Evolutionary conservation across 441 rosid genomes (phyloP), one percentile per base, ranked within the genome.

Genomic region (Biscutella auriculata): DNA sequence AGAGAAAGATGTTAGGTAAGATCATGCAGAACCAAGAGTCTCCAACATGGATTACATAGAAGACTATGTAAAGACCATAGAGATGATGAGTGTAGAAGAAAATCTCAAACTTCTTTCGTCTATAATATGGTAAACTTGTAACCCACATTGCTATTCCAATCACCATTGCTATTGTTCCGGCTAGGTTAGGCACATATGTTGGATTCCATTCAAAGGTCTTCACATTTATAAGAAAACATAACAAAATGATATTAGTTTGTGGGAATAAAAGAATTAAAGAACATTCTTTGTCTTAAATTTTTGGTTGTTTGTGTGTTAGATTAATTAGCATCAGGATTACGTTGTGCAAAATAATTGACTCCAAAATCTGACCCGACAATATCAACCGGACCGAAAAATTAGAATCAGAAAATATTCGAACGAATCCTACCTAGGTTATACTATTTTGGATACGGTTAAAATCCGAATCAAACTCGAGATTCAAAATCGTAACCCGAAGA

Each of bases 1-100:
- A 84, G 67, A 84, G 85, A 68, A 76, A 82, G 49, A 84, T 78
- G 4, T 79, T 77, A 0, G 92, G 88, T 49, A 84, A 78, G 68
- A 78, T 68, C 25, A 77, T 75, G 69, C 64, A 68, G 12, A 81
- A 13, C 63, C 60, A 80, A 4, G 71, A 49, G 65, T 78, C 65
- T 60, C 92, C 92, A 6, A 84, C 84, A 34, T 84, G 92, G 29
- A 80, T 48, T 21, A 72, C 36, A 49, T 78, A 82, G 80, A 84
- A 84, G 47, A 84, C 1, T 58, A 82, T 50, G 60, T 79, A 82
- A 63, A 77, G 32, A 32, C 66, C 66, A 62, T 84, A 84, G 50
- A 82, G 73, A 6, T 82, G 57, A 43, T 84, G 92, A 0, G 84
- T 72, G 66, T 84, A 84, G 56, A 79, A 80, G 80, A 84, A 84